Evolutionary conservation across 2,329 filamentous ascomycete genomes (phyloP).

Genomic region (Trichoderma oligosporum): DNA sequence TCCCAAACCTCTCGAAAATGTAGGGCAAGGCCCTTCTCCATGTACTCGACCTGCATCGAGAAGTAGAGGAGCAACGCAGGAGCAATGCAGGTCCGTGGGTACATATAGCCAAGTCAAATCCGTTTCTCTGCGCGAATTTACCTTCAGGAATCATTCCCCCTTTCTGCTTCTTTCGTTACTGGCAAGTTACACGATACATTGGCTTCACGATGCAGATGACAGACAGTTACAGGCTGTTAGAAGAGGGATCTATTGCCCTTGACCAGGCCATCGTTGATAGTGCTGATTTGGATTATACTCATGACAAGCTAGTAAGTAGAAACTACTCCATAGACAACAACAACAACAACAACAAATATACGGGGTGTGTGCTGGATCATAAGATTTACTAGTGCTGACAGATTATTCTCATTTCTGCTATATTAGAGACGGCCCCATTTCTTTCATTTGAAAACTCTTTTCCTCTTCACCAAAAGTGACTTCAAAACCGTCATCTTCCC

Average conservation of each 20-base stretch:
- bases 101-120: constrained; percentile 2
- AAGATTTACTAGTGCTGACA: neutral
- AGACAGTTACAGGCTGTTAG: neutral
- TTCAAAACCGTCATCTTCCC: constrained; percentile 33
- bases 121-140: neutral
- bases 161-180: neutral
- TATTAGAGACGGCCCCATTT: neutral
- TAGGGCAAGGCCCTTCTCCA: neutral
- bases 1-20: neutral
- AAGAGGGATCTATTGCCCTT: neutral
- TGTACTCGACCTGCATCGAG: neutral
- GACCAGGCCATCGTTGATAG: neutral
- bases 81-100: neutral
- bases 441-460: constrained; percentile 25
- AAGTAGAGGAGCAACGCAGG: neutral
- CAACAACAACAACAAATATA: no score
- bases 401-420: neutral
- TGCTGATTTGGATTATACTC: neutral
- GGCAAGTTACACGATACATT: neutral
- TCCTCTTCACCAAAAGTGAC: constrained; percentile 33
- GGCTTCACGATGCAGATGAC: neutral
- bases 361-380: no score
- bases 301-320: neutral
- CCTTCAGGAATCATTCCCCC: neutral
- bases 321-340: no score